Base-by-base conservation (phyloP, 1,284 basidiomycete species). In the Meripilus lineatus region DNA sequence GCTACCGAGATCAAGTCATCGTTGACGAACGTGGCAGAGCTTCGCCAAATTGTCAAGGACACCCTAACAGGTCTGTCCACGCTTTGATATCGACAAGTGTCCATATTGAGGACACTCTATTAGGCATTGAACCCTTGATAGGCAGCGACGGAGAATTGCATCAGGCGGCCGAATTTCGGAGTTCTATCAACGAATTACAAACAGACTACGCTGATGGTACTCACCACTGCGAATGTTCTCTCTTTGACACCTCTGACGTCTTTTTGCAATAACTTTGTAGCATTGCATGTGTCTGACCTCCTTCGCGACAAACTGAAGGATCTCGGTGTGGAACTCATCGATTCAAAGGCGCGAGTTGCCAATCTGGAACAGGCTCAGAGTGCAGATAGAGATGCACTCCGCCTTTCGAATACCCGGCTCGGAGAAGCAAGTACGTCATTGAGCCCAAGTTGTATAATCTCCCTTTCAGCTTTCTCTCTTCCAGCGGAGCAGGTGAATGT, bases 261-360 rank as follows among this genome's bases (percentile, higher is more conserved):
- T 4, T 30, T n/a, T n/a, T n/a, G n/a, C n/a, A n/a, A n/a, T n/a
- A n/a, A n/a, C n/a, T n/a, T n/a, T n/a, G n/a, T 25, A 68, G 65
- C 58, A 17, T 58, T 61, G 22, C 60, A 68, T 47, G 65, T 67
- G 2, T 54, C 60, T 10, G 65, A 67, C 37, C 50, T 68, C 3
- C 56, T 67, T 3, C 62, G 64, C 10, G 65, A 67, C 38, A 58
- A 60, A 36, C 53, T 68, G 23, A 55, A 62, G 22, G 57, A 58
- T 7, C 42, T 63, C 3, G 58, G 61, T 11, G 56, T 58, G 18
- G 65, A 68, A 33, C 54, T 67, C 15, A 43, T 58, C 10, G 64
- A 67, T 26, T 60, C 62, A 2, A 62, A 55, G 42, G 52, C 46
- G 23, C 62, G 65, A 2, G 43, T 63, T 14, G 37, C 51, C 1